phyloP scores from a whole-genome alignment of 345 rosid species.

The Syzygium aromaticum region DNA sequence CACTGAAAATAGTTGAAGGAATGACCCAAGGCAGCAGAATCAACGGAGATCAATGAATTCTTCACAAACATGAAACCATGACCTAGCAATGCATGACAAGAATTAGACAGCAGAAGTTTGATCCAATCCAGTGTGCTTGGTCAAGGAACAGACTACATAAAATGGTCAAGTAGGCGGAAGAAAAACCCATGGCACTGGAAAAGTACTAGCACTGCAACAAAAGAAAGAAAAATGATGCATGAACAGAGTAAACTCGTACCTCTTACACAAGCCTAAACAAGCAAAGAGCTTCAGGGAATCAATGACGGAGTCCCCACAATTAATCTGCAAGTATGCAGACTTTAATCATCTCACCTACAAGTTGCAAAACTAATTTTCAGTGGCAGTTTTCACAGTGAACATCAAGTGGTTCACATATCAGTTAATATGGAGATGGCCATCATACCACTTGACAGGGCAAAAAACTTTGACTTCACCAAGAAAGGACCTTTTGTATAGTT shows the following conservation, averaged over 20 bases:
- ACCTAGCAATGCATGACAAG: neutral
- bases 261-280: neutral
- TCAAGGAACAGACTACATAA: neutral
- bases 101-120: neutral
- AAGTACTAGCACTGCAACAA: neutral
- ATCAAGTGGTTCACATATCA: slow-evolving; percentile 34
- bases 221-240: neutral
- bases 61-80: neutral
- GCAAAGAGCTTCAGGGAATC: neutral
- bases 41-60: neutral
- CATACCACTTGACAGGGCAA: slow-evolving; percentile 42
- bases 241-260: neutral
- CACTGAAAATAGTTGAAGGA: neutral
- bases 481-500: slow-evolving; percentile 49
- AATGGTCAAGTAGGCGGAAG: neutral
- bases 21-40: neutral
- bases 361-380: slow-evolving; percentile 14
- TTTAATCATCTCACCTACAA: slow-evolving; percentile 39
- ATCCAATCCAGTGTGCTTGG: neutral
- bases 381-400: slow-evolving; percentile 20
- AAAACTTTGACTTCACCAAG: slow-evolving; percentile 31
- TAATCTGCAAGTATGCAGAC: slow-evolving; percentile 26
- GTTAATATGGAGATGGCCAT: slow-evolving; percentile 44
- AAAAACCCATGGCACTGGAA: neutral
- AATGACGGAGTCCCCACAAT: neutral